phyloP scores from a whole-genome alignment of 1,284 basidiomycete genomes.

The Malassezia globosa region DNA sequence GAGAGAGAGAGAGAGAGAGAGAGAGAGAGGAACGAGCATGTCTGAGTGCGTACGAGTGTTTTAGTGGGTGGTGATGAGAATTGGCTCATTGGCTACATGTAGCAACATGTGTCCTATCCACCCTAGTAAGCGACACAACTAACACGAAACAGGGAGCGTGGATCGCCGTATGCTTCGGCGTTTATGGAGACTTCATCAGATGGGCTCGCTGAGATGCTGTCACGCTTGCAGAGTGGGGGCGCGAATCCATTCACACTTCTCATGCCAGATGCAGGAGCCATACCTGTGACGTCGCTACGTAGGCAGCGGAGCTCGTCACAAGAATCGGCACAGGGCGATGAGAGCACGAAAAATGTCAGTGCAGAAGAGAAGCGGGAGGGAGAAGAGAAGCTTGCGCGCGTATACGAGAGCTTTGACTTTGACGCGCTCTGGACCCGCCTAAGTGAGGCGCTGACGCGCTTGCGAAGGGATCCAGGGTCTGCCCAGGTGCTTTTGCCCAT shows the following conservation, averaged over 20 bases:
- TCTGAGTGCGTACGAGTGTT: no score
- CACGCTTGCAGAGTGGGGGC: neutral
- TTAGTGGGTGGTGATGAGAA: no score
- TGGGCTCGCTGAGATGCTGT: constrained; percentile 9
- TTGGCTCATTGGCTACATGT: no score
- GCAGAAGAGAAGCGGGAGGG: constrained; percentile 39
- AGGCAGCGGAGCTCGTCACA: neutral
- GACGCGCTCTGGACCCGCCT: constrained; percentile 37
- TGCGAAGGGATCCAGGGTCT: constrained; percentile 38
- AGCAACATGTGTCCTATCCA: no score
- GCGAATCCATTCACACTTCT: constrained; percentile 4
- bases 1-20: no score
- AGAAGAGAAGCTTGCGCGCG: constrained; percentile 35
- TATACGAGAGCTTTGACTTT: constrained; percentile 43
- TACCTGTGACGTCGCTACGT: neutral
- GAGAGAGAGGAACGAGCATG: no score
- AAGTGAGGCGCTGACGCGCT: constrained; percentile 33
- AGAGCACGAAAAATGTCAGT: neutral
- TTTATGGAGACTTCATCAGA: constrained; percentile 2
- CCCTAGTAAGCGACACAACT: no score
- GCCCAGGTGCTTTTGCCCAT: constrained; percentile 41
- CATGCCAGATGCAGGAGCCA: neutral
- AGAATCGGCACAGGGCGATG: neutral
- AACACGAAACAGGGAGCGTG: constrained; percentile 9
- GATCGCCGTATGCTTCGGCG: neutral